A percentile compares a stretch with the other conserved stretches of the same genome.
phyloP scores from a whole-genome alignment of 345 rosid species.

The Angophora floribunda region DNA sequence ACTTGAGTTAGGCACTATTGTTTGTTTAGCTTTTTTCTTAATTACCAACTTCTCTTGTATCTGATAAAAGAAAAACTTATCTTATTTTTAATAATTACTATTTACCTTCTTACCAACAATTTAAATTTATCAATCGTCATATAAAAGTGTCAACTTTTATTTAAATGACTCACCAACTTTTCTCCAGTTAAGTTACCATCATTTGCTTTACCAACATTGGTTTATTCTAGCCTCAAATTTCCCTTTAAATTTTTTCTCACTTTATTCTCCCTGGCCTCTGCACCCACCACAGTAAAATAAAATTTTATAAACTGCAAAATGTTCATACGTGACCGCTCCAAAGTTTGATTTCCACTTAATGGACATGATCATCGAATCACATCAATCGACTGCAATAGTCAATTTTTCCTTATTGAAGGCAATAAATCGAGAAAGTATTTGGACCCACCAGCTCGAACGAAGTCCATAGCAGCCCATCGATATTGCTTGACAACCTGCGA shows the following conservation, averaged over 20 bases:
- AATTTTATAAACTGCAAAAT: background rate
- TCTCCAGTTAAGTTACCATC: background rate
- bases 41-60: background rate
- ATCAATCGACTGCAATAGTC: background rate
- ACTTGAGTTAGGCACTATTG: background rate
- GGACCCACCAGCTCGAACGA: background rate
- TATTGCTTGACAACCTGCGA: background rate
- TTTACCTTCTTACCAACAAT: background rate
- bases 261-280: background rate
- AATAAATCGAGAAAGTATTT: background rate
- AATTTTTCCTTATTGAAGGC: background rate
- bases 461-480: background rate
- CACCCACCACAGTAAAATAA: background rate
- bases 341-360: background rate
- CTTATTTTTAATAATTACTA: background rate
- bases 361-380: background rate
- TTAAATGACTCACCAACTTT: background rate
- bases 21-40: background rate
- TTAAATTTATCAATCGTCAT: background rate
- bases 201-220: background rate
- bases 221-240: background rate
- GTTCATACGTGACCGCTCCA: background rate
- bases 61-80: background rate
- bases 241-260: background rate
- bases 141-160: background rate